Evolutionary conservation across 2,329 filamentous ascomycete species (phyloP), one percentile per base, ranked within the genome.

Genomic region (Davidsoniella eucalypti): DNA sequence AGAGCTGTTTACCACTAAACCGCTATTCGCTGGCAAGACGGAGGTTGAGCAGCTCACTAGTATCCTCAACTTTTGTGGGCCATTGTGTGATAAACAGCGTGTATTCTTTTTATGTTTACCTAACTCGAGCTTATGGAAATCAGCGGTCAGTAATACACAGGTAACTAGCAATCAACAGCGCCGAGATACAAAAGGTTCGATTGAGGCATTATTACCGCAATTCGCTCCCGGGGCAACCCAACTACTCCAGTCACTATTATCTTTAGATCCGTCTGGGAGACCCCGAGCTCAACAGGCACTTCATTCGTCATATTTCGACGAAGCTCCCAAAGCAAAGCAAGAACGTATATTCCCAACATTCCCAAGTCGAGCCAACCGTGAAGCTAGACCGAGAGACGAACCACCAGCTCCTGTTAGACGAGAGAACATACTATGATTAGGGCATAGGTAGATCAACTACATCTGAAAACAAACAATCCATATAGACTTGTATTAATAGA

Each of bases 321-420:
- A 96, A 66, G 83, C 93, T 57, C 92, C 92, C 1, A 84, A 84
- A 54, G 86, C 88, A 1, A 96, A 96, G 67, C 80, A 82, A 6
- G 83, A 86, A 61, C 83, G 82, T 58, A 82, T 98, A 80, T 96
- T 98, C 61, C 92, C 92, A 2, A 96, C 92, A 0, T 98, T 96
- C 62, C 92, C 92, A 0, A 92, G 84, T 58, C 95, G 94, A 64
- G 92, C 92, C 0, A 87, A 87, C 1, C 84, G 92, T 69, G 92
- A 98, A 69, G 82, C 80, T 70, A 85, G 55, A 71, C 76, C 37
- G 71, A 76, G 39, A n/a, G 47, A 45, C 7, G 78, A 80, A 54
- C 92, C 92, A 1, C 81, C 87, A 63, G 92, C 92, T 5, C 92
- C 92, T 0, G 76, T 75, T 38, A 71, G 90, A 29, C 88, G 87